Evolutionary conservation across 208 protist genomes (phyloP), one percentile per base, ranked within the genome.

Genomic region (Acanthamoeba pearcei): DNA sequence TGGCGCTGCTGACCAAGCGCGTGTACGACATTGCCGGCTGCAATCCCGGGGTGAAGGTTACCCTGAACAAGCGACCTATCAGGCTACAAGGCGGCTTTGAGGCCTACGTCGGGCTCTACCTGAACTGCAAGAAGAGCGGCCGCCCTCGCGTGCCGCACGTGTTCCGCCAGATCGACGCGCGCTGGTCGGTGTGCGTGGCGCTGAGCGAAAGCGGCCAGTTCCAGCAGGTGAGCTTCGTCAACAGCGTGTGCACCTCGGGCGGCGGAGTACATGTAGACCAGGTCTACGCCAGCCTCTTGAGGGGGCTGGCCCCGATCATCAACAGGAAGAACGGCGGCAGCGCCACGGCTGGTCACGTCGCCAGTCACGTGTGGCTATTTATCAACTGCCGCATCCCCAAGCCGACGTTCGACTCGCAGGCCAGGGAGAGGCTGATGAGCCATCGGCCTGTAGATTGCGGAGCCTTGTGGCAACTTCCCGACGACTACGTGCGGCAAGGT

Each of bases 371-470:
- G n/a, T 99, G 98, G 95, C 95, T 99, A 35, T 99, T 99, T 96
- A 97, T 99, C 74, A 99, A 99, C 95, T 99, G 97, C 88, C 98
- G 99, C 38, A 99, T 99, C 95, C 99, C 99, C 57, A 99, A 99
- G 96, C 99, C 99, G 5, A 96, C 98, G 17, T 99, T 99, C 96
- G 99, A 99, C 95, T 99, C 99, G 32, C 99, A 99, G 98, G 99
- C 99, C 29, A 99, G 99, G 98, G 99, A 99, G 96, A 99, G 98
- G 22, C 98, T 99, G 42, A 99, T 98, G 49, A 99, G 98, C 19
- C 97, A 98, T 38, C 35, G 35, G 35, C 95, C 97, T 29, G 96
- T 90, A 62, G 97, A 98, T 88, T 99, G 99, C 96, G 99, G 99
- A 91, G 99, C 98, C 42, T 98, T 97, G 38, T 99, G 99, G 95